Evolutionary conservation across 371 early-diverging fungal genomes (phyloP).

Genomic region (Mortierella polycephala): DNA sequence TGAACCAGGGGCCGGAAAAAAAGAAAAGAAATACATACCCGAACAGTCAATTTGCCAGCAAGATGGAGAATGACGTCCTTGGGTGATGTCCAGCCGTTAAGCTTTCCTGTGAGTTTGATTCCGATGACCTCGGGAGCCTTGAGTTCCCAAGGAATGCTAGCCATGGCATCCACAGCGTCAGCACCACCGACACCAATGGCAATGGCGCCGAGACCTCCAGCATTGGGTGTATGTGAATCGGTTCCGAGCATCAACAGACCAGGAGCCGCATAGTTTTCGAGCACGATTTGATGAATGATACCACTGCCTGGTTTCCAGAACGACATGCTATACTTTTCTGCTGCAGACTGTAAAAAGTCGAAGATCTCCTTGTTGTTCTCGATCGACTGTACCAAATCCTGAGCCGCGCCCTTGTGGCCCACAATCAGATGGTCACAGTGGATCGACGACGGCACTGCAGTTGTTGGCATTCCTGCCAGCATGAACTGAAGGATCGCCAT

Average conservation of each 20-base stretch:
- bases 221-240: constrained; percentile 82
- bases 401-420: constrained; percentile 80
- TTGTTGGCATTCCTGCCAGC: constrained; percentile 86
- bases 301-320: constrained; percentile 93
- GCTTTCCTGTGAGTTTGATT: constrained; percentile 88
- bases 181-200: constrained; percentile 97
- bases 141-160: constrained; percentile 93
- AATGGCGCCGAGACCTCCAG: constrained; percentile 92
- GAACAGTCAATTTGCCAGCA: constrained; percentile 89
- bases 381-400: constrained; percentile 75
- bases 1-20: not conserved
- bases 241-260: constrained; percentile 93
- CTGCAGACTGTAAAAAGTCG: constrained; percentile 83
- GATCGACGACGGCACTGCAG: constrained; percentile 89
- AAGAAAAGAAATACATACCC: constrained; percentile 63
- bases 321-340: constrained; percentile 86
- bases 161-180: constrained; percentile 96
- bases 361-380: constrained; percentile 86
- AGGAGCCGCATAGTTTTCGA: constrained; percentile 95
- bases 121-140: constrained; percentile 95
- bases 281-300: constrained; percentile 93
- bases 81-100: constrained; percentile 91
- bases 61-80: constrained; percentile 92
- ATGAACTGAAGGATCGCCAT: constrained; percentile 96
- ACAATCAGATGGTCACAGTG: constrained; percentile 95